These are phyloP conservation scores for Papiliotrema fonsecae DNA, from an alignment of 1,284 basidiomycete species.

Conservation along the genomic window DNA sequence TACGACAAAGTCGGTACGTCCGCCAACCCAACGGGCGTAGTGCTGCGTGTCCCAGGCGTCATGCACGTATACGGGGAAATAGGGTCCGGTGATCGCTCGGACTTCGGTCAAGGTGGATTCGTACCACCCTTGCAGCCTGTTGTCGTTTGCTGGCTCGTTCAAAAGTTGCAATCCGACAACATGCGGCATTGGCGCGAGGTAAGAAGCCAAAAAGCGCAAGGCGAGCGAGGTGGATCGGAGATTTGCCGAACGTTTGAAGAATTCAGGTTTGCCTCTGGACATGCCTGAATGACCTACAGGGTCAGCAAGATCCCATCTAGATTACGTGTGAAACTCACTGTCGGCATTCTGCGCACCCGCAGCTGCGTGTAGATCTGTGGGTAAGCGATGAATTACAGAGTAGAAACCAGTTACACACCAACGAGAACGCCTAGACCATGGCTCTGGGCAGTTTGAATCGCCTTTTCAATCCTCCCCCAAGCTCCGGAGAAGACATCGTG, in stretches of 20 bases:
- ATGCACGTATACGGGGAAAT: slow-evolving; percentile 65
- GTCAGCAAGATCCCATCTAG: background rate
- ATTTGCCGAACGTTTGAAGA: slow-evolving; percentile 50
- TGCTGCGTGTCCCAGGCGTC: slow-evolving; percentile 72
- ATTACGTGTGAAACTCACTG: no score
- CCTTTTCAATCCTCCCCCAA: slow-evolving; percentile 64
- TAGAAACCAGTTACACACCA: slow-evolving; percentile 49
- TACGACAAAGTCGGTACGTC: slow-evolving; percentile 53
- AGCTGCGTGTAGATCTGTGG: slow-evolving; percentile 49
- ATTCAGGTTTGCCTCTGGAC: slow-evolving; percentile 41
- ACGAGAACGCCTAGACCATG: slow-evolving; percentile 74
- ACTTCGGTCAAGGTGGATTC: slow-evolving; percentile 57
- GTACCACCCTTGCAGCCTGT: slow-evolving; percentile 63
- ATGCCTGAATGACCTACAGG: slow-evolving; percentile 42
- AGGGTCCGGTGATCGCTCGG: slow-evolving; percentile 53
- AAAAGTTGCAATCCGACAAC: slow-evolving; percentile 75
- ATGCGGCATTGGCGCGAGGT: slow-evolving; percentile 55
- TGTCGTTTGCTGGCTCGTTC: slow-evolving; percentile 68
- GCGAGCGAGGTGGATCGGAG: slow-evolving; percentile 57
- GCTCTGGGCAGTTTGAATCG: slow-evolving; percentile 59
- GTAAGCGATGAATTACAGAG: slow-evolving; percentile 8
- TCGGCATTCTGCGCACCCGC: slow-evolving; percentile 52
- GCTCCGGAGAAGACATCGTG: slow-evolving; percentile 63
- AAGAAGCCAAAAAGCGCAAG: slow-evolving; percentile 50
- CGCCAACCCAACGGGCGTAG: slow-evolving; percentile 59